A percentile compares a stretch with the other conserved stretches of the same genome.
These are phyloP conservation scores for Termitomyces sp. DNA, from an alignment of 768 basidiomycete genomes.

Conservation along the genomic window DNA sequence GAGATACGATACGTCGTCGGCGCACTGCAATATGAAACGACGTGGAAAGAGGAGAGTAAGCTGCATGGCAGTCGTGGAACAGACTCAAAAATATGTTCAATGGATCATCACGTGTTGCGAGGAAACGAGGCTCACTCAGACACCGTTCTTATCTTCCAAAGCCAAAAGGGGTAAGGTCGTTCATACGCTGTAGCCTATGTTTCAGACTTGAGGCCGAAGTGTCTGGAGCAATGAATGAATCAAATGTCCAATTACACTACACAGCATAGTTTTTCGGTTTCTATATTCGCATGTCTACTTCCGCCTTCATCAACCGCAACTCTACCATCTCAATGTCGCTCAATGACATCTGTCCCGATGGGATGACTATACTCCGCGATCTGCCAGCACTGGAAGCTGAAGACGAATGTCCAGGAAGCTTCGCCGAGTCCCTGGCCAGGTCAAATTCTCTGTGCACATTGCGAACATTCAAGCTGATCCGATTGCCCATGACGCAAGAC, in stretches of 20 bases:
- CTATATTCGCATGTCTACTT: constrained; percentile 1
- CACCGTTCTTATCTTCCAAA: not conserved
- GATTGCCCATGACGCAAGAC: constrained; percentile 53
- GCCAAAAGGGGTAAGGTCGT: not conserved
- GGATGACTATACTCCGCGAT: constrained; percentile 1
- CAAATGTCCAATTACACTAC: not conserved
- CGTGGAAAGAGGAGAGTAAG: not conserved
- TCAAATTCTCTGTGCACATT: constrained; percentile 27
- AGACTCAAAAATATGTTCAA: not conserved
- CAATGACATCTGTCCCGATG: constrained; percentile 12
- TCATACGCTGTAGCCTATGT: too few relatives aligned
- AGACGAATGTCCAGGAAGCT: not conserved
- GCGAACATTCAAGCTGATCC: constrained; percentile 52
- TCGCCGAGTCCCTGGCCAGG: not conserved
- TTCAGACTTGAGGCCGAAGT: not conserved
- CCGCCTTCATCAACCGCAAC: constrained; percentile 26
- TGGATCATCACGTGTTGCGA: constrained; percentile 4
- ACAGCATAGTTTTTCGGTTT: not conserved
- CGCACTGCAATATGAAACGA: not conserved
- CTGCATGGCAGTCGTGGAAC: constrained; percentile 1
- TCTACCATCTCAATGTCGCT: constrained; percentile 28
- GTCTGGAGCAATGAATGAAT: not conserved
- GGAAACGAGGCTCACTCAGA: too few relatives aligned
- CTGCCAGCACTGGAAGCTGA: not conserved
- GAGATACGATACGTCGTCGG: not conserved